A percentile compares a stretch with the other conserved stretches of the same genome.
Conservation (phyloP, 2,329 filamentous ascomycete species). For the Aspergillus clavatus region DNA sequence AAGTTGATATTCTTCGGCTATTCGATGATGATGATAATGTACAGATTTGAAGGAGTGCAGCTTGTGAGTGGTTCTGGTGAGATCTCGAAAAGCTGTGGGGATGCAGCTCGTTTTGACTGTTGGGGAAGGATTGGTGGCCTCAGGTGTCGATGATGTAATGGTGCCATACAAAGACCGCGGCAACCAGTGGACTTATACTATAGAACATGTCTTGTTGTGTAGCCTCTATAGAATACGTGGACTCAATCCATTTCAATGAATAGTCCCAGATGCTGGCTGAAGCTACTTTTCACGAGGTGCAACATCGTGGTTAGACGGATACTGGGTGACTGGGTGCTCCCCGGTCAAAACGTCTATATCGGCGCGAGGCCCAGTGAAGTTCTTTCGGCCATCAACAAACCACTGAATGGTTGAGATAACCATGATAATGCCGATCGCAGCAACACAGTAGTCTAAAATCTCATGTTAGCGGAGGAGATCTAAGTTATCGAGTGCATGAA, state of each 20-base stretch:
- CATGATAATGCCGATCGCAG: conserved; percentile 55
- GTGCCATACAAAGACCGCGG: not conserved
- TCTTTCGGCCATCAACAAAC: conserved; percentile 58
- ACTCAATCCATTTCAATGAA: too few species aligned
- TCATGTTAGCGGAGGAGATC: conserved; percentile 4
- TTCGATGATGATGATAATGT: too few species aligned
- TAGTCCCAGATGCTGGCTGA: too few species aligned
- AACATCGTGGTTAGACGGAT: not conserved
- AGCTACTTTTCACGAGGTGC: not conserved
- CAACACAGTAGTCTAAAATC: conserved; percentile 40
- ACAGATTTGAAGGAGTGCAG: too few species aligned
- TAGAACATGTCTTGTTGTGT: too few species aligned
- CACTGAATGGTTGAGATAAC: conserved; percentile 55
- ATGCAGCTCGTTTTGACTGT: not conserved
- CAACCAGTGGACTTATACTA: too few species aligned
- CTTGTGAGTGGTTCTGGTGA: conserved; percentile 1
- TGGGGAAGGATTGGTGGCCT: conserved; percentile 6
- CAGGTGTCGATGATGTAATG: conserved; percentile 2
- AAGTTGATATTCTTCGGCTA: too few species aligned
- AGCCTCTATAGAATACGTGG: too few species aligned
- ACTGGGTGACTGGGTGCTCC: conserved; percentile 8
- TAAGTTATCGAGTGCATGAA: not conserved
- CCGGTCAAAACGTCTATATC: conserved; percentile 37
- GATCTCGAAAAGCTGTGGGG: conserved; percentile 5
- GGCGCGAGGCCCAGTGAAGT: conserved; percentile 52